A percentile compares a stretch with the other conserved stretches of the same genome.
Conservation (phyloP, 164 flowering plant species). For the Kingdonia uniflora region DNA sequence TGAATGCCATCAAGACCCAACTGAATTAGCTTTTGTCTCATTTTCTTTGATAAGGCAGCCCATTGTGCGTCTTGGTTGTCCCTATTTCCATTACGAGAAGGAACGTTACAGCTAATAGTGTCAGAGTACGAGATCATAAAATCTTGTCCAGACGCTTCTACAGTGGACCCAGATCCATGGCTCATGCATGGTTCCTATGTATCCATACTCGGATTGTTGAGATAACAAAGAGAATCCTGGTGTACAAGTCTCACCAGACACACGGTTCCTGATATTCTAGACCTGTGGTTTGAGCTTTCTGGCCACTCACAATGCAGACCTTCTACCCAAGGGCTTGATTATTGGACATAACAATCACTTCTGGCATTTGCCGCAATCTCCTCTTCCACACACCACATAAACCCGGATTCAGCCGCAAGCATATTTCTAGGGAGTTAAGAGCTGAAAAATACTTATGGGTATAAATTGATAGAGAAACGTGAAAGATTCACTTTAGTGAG, state of each 20-base stretch:
- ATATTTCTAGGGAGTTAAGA: conserved; percentile 9
- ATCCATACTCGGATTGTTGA: conserved; percentile 41
- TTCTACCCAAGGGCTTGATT: conserved; percentile 64
- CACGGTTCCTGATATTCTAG: conserved; percentile 38
- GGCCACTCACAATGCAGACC: conserved; percentile 54
- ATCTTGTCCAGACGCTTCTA: conserved; percentile 44
- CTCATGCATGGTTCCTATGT: conserved; percentile 42
- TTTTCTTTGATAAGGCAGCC: conserved; percentile 47
- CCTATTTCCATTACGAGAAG: conserved; percentile 47
- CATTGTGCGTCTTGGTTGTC: conserved; percentile 56
- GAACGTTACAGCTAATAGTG: conserved; percentile 23
- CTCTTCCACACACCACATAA: conserved; percentile 41
- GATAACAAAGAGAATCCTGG: conserved; percentile 28
- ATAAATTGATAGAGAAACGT: background rate
- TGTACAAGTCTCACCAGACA: conserved; percentile 25
- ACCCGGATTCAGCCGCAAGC: conserved; percentile 63
- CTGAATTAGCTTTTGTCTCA: conserved; percentile 23
- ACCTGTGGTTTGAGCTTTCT: conserved; percentile 38
- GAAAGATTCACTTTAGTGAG: conserved; percentile 43
- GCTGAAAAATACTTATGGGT: background rate
- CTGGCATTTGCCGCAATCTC: conserved; percentile 59
- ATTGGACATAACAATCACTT: conserved; percentile 48
- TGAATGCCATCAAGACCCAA: conserved; percentile 39
- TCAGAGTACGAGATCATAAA: conserved; percentile 50
- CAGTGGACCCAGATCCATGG: conserved; percentile 32